Evolutionary conservation across 73 alveolate genomes (phyloP).

Genomic region (Blepharisma japonicum): DNA sequence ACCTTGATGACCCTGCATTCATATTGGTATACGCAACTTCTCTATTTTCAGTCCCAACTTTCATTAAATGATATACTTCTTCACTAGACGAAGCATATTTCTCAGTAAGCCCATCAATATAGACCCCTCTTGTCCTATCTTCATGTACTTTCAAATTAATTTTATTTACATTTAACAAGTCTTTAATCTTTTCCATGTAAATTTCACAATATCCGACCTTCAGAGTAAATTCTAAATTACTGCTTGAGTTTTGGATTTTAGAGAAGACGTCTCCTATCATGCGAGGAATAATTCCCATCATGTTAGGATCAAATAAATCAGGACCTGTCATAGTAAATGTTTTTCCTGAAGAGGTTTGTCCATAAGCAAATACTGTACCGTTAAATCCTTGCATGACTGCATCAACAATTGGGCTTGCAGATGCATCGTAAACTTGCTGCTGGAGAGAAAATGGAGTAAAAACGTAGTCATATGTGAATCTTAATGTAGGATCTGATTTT

Average conservation of each 20-base stretch:
- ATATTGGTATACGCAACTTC: slow-evolving; percentile 87
- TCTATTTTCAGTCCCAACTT: slow-evolving; percentile 82
- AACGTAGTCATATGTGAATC: slow-evolving; percentile 85
- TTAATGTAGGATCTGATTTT: no score
- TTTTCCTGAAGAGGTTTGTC: slow-evolving; percentile 96
- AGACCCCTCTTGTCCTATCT: slow-evolving; percentile 92
- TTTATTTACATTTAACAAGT: slow-evolving; percentile 79
- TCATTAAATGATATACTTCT: slow-evolving; percentile 79
- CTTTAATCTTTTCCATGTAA: slow-evolving; percentile 94
- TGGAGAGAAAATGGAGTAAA: slow-evolving; percentile 69
- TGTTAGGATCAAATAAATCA: slow-evolving; percentile 26
- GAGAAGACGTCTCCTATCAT: slow-evolving; percentile 91
- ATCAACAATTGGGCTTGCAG: slow-evolving; percentile 86
- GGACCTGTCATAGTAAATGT: slow-evolving; percentile 91
- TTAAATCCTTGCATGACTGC: slow-evolving; percentile 90
- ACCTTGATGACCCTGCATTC: slow-evolving; percentile 90
- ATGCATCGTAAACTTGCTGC: slow-evolving; percentile 71
- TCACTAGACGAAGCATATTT: slow-evolving; percentile 68
- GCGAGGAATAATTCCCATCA: slow-evolving; percentile 82
- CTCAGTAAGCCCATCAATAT: slow-evolving; percentile 87
- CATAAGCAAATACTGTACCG: slow-evolving; percentile 95
- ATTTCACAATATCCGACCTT: slow-evolving; percentile 90
- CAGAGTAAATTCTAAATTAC: slow-evolving; percentile 53
- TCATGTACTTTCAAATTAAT: slow-evolving; percentile 84
- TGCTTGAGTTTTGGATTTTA: slow-evolving; percentile 74